Evolutionary conservation across 495 filamentous ascomycete species (phyloP).

Genomic region (Penicillium silybi): DNA sequence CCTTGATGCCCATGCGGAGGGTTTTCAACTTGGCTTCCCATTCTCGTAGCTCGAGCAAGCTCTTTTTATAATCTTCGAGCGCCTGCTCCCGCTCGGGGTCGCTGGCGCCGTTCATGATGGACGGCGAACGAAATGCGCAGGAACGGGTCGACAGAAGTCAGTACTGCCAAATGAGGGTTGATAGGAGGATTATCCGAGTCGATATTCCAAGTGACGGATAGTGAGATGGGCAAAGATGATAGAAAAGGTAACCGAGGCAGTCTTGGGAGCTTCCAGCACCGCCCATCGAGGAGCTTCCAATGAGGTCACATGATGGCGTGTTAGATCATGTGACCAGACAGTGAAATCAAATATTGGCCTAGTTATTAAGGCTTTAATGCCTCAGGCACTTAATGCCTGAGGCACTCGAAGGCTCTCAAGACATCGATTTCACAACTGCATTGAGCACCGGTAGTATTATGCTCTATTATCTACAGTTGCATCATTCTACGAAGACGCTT

Average conservation of each 20-base stretch:
- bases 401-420: neutral
- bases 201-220: neutral
- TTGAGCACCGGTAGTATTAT: too few relatives aligned
- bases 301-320: constrained; percentile 27
- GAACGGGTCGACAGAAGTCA: constrained; percentile 2
- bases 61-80: constrained; percentile 83
- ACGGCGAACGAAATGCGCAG: constrained; percentile 5
- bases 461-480: too few relatives aligned
- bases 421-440: too few relatives aligned
- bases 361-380: constrained; percentile 15
- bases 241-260: constrained; percentile 9
- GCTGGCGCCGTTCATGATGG: constrained; percentile 47
- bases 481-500: too few relatives aligned
- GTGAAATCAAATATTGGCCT: constrained; percentile 16
- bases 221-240: constrained; percentile 14
- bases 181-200: neutral
- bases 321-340: constrained; percentile 21
- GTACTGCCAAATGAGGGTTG: constrained; percentile 1
- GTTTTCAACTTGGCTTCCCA: constrained; percentile 97
- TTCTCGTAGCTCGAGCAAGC: constrained; percentile 93
- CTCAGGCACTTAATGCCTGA: neutral
- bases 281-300: constrained; percentile 31
- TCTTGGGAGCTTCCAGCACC: constrained; percentile 26
- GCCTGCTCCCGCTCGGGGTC: constrained; percentile 74
- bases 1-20: constrained; percentile 90